Base-by-base conservation (phyloP, 495 filamentous ascomycete genomes). In the Ramalina intermedia region DNA sequence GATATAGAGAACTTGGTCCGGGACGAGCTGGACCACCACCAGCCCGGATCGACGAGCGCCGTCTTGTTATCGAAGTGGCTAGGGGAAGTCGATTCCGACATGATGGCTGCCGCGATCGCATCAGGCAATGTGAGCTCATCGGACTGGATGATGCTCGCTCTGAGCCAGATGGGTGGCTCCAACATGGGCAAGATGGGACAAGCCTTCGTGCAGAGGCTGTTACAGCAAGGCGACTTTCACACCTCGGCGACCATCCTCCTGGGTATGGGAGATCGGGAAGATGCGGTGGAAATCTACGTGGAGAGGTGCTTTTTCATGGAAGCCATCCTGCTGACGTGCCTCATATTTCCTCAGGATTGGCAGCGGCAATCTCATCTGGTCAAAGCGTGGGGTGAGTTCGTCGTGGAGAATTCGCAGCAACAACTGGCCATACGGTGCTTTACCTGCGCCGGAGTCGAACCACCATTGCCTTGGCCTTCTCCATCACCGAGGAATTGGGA, bases 141-240 rank as follows among this genome's bases (percentile, higher is more conserved):
- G 1, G 93, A 96, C 63, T 98, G 91, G 93, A 94, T 98, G 88
- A 71, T 96, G 51, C 69, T 98, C 6, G 91, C 91, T 13, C 69
- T 98, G 45, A 96, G 86, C 59, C 81, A 84, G 26, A 94, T 96
- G 71, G 79, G 67, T 45, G 79, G 82, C 1, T 73, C 82, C 48
- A 77, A 80, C 12, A 84, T 89, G 55, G 85, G 91, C 55, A 91
- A 89, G 58, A 80, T 96, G 46, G 89, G 84, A 17, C 83, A 93
- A 44, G 85, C 87, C 9, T 94, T 94, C 62, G 88, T 95, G 18
- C 87, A 94, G 69, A 80, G 88, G 48, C 66, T 96, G 4, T 70
- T 96, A 7, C 87, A 94, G 60, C 81, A 81, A 55, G 87, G 87
- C 37, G 91, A 98, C 56, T 73, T 96, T 2, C 91, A 98, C 59